Evolutionary conservation across 495 filamentous ascomycete genomes (phyloP).

Genomic region (Melanomma pulvis-pyrius): DNA sequence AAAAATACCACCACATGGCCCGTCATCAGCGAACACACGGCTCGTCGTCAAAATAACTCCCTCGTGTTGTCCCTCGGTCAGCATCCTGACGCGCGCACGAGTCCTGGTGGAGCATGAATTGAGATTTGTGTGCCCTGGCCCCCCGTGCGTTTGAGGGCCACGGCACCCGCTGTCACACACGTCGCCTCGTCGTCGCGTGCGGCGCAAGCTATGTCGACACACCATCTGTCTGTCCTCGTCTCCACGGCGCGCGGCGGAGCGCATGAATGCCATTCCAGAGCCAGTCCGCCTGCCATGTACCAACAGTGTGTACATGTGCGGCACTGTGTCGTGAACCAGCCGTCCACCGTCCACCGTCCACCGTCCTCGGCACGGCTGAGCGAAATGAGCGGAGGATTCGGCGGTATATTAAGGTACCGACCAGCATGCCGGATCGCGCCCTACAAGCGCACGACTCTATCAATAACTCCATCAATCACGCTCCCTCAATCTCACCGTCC

Average conservation of each 20-base stretch:
- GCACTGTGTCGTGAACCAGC: not conserved
- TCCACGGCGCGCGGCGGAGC: not conserved
- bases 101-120: constrained; percentile 13
- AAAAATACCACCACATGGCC: no score
- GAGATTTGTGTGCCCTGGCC: constrained; percentile 19
- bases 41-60: not conserved
- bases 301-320: not conserved
- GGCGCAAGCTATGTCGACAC: not conserved
- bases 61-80: not conserved
- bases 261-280: not conserved
- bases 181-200: not conserved
- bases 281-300: not conserved
- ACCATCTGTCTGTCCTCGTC: not conserved
- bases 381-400: constrained; percentile 22
- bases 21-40: not conserved
- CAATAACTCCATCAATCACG: not conserved
- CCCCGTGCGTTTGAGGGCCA: constrained; percentile 13
- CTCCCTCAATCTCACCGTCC: not conserved
- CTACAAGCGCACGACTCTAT: not conserved
- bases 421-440: not conserved
- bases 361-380: not conserved
- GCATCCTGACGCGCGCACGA: not conserved
- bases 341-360: not conserved
- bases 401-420: constrained; percentile 28
- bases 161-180: constrained; percentile 1